Evolutionary conservation across 148 eudicot species (phyloP), one percentile per base, ranked within the genome.

Genomic region (Oxyria digyna): DNA sequence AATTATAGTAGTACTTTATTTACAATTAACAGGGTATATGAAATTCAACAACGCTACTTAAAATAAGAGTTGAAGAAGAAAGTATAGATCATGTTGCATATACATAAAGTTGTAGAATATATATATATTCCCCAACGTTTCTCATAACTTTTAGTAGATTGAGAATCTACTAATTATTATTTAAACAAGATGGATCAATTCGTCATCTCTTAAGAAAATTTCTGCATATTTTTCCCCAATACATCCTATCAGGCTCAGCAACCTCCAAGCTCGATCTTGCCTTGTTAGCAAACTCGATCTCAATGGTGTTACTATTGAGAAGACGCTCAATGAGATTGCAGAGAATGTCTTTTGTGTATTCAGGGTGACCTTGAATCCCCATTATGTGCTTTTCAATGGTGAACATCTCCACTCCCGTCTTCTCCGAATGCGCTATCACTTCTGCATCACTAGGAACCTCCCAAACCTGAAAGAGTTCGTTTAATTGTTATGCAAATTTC

Each of bases 361-460:
- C 96, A 1, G 96, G 96, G 74, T 90, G 96, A 1, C 96, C 96
- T 76, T 90, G 93, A 59, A 78, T 87, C 2, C 93, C 93, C 50
- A 90, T 52, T 57, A 87, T 79, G 72, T 90, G 83, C 32, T 90
- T 76, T 32, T 86, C 87, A 59, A 83, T 80, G 10, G 68, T 69
- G 41, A 85, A 87, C 96, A 90, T 90, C 66, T 90, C 96, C 17
- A 90, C 85, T 4, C 78, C 77, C 15, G 96, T 90, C 73, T 90
- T 90, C 29, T 87, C 87, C 3, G 96, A 87, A 62, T 23, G 72
- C 43, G 83, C 96, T 4, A 85, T 73, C 62, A 87, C 85, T 77
- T 82, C 67, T 0, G 87, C 96, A 9, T 79, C 85, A 26, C 42
- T 10, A 0, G 96, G 96, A n/a, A 90, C 73, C 66, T 90, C 93